Base-by-base conservation (phyloP, 352 stramenopile species). In the Pythium myriotylum region DNA sequence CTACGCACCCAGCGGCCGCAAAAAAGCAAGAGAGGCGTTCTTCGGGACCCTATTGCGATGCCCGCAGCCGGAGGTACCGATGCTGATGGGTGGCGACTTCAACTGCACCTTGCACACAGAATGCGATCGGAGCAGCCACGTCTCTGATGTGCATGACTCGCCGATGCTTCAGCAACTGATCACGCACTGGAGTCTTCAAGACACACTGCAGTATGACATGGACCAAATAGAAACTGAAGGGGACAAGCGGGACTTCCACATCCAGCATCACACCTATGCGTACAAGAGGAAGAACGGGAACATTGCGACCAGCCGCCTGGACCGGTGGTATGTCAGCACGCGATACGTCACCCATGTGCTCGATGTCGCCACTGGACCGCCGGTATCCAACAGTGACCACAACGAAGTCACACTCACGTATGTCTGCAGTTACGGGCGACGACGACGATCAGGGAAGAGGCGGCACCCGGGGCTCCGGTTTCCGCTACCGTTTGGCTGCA, bases 51-150 rank as follows among this genome's bases (percentile, higher is more conserved):
- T 35, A 5, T 10, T 35, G 5, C 29, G 10, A 35, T 35, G 29
- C 10, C 29, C 29, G 10, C 29, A 10, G 29, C 29, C 29, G 29
- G 29, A 10, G 3, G 51, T 33, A 1, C 6, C 17, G 13, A 4
- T 55, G 2, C 24, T 62, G 1, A 2, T 62, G 0, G 55, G 45
- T 9, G 55, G 55, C 13, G 55, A 62, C 16, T 62, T 62, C 45
- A 62, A 62, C 10, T 55, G 55, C n/a, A 42, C 35, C 1, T 37
- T 55, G 1, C 43, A 62, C 10, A 1, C 13, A 0, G 33, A 54
- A 19, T 17, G 54, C 4, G 54, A 62, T 22, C 42, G 54, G 5
- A 29, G 8, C 29, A n/a, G 13, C 19, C 2, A 4, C 22, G 24
- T 16, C 23, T 10, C 8, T 1, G 6, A 20, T 0, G 43, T 46